phyloP scores from a whole-genome alignment of 2,329 filamentous ascomycete genomes.

The Eurotiales sp. region DNA sequence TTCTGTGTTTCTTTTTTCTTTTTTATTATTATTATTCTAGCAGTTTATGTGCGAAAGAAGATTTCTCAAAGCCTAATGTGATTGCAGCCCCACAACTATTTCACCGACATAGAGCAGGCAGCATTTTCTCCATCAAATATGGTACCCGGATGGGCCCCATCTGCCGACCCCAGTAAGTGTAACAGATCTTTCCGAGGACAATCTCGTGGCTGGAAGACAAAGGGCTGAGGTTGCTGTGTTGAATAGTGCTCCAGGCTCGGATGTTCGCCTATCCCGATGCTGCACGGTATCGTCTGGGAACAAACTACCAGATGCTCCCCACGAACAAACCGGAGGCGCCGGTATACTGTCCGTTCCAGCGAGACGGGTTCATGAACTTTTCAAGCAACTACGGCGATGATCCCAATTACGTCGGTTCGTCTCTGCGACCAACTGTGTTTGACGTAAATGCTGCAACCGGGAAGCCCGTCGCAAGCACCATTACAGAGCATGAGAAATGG shows the following conservation, averaged over 20 bases:
- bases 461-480: slow-evolving; percentile 20
- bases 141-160: slow-evolving; percentile 61
- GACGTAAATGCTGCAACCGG: too few relatives aligned
- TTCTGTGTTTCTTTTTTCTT: too few relatives aligned
- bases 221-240: too few relatives aligned
- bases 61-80: too few relatives aligned
- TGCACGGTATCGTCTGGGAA: slow-evolving; percentile 37
- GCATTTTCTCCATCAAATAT: slow-evolving; percentile 63
- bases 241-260: slow-evolving; percentile 54
- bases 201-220: too few relatives aligned
- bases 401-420: slow-evolving; percentile 50
- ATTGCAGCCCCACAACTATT: slow-evolving; percentile 57
- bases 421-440: slow-evolving; percentile 18
- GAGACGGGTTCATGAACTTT: slow-evolving; percentile 35
- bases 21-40: too few relatives aligned
- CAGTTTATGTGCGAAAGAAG: too few relatives aligned
- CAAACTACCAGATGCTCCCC: slow-evolving; percentile 40
- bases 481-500: slow-evolving; percentile 27
- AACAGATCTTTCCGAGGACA: too few relatives aligned
- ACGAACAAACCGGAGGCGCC: slow-evolving; percentile 33
- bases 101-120: slow-evolving; percentile 64
- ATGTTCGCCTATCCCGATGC: slow-evolving; percentile 60
- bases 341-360: slow-evolving; percentile 52
- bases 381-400: slow-evolving; percentile 57
- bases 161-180: slow-evolving; percentile 56